Percentiles rank a stretch among this genome's conserved stretches.
Evolutionary conservation across 371 early-diverging fungal species (phyloP).

Genomic region (Syncephalastrum monosporum): DNA sequence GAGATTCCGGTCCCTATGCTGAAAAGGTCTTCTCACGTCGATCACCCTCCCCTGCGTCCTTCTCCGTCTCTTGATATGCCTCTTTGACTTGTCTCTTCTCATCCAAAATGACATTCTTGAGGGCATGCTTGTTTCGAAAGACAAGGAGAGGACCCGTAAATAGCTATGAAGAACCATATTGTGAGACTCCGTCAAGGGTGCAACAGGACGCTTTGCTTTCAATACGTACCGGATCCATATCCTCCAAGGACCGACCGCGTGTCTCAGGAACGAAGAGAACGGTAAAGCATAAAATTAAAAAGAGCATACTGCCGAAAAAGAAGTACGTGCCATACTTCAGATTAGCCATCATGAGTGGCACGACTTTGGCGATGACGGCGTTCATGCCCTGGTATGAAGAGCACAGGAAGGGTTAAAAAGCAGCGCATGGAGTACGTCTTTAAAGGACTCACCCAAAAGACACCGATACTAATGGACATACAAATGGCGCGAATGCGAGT

Average conservation of each 20-base stretch:
- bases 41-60: too few relatives aligned
- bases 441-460: constrained; percentile 54
- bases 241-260: constrained; percentile 60
- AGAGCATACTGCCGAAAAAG: constrained; percentile 46
- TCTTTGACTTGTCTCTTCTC: too few relatives aligned
- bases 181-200: too few relatives aligned
- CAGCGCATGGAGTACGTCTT: too few relatives aligned
- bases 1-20: too few relatives aligned
- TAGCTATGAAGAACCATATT: too few relatives aligned
- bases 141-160: too few relatives aligned
- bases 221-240: constrained; percentile 40
- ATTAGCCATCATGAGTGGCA: constrained; percentile 43
- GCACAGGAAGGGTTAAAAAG: not conserved
- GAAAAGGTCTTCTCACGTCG: too few relatives aligned
- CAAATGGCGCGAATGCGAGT: constrained; percentile 46
- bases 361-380: constrained; percentile 48
- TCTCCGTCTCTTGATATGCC: too few relatives aligned
- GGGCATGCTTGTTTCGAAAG: too few relatives aligned
- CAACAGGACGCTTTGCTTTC: too few relatives aligned
- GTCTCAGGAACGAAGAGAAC: constrained; percentile 63
- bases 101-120: too few relatives aligned
- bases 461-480: constrained; percentile 42
- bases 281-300: constrained; percentile 46
- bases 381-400: constrained; percentile 27
- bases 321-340: constrained; percentile 54